These are phyloP conservation scores for Nothopassalora personata DNA, from an alignment of 2,329 filamentous ascomycete species.

Conservation along the genomic window DNA sequence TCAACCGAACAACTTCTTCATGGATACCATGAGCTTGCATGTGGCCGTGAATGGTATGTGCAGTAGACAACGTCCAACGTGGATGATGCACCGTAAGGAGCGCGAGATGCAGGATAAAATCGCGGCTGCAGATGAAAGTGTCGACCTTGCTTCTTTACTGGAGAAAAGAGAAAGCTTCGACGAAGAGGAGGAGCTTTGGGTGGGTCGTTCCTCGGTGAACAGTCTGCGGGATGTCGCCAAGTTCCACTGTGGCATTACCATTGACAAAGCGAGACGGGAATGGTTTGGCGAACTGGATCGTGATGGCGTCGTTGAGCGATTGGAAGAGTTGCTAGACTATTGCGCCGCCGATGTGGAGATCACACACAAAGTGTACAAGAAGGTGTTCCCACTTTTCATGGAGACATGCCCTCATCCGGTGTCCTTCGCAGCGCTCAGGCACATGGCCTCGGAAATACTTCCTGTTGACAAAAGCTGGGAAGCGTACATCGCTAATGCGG, in stretches of 20 bases:
- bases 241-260: conserved; percentile 85
- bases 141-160: conserved; percentile 66
- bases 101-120: conserved; percentile 77
- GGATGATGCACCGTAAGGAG: conserved; percentile 95
- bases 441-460: conserved; percentile 88
- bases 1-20: conserved; percentile 77
- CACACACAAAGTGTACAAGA: conserved; percentile 89
- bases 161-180: conserved; percentile 56
- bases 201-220: conserved; percentile 89
- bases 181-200: conserved; percentile 93
- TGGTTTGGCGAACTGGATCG: conserved; percentile 80
- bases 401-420: conserved; percentile 92
- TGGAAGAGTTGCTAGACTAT: conserved; percentile 84
- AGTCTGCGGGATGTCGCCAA: conserved; percentile 92
- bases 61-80: conserved; percentile 88
- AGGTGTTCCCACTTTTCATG: conserved; percentile 85
- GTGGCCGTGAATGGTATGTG: conserved; percentile 99
- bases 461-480: conserved; percentile 88
- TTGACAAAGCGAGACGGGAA: conserved; percentile 84
- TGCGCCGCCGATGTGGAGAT: conserved; percentile 91
- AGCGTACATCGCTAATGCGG: conserved; percentile 74
- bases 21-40: conserved; percentile 98
- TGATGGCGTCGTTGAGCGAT: conserved; percentile 60
- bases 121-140: conserved; percentile 62
- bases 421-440: conserved; percentile 88